These are phyloP conservation scores for Paraleonurus japonicus DNA, from an alignment of 257 asterid genomes.

Conservation along the genomic window DNA sequence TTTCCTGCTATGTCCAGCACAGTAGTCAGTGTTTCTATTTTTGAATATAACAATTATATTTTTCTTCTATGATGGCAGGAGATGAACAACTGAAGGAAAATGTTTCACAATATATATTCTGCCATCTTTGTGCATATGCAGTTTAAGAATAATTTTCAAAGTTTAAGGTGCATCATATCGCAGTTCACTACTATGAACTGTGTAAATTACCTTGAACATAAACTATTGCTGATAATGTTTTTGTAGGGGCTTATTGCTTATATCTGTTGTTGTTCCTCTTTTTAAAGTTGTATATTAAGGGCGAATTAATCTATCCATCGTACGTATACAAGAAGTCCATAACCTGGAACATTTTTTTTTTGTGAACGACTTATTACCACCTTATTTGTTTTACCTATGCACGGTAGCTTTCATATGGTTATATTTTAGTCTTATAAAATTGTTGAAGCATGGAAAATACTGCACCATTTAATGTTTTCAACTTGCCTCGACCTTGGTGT, in stretches of 20 bases:
- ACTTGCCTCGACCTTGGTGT: background rate
- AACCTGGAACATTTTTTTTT: background rate
- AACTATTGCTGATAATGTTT: background rate
- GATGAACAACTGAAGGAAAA: background rate
- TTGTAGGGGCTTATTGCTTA: constrained; percentile 1
- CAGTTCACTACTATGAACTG: background rate
- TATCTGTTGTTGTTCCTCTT: background rate
- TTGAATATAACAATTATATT: background rate
- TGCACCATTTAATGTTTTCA: background rate
- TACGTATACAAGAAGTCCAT: background rate
- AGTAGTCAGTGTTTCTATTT: background rate
- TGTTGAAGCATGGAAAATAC: background rate
- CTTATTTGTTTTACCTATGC: constrained; percentile 1
- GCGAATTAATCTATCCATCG: background rate
- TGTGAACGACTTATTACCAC: background rate
- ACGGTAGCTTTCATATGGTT: background rate
- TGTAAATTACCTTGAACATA: background rate
- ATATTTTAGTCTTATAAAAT: background rate
- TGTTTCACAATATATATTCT: background rate
- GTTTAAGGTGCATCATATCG: background rate
- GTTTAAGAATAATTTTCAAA: background rate
- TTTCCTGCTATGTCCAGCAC: background rate
- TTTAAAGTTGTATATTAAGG: background rate
- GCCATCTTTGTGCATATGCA: background rate
- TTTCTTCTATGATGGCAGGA: background rate